phyloP scores from a whole-genome alignment of 2,329 filamentous ascomycete species.

The Talaromyces sp. region DNA sequence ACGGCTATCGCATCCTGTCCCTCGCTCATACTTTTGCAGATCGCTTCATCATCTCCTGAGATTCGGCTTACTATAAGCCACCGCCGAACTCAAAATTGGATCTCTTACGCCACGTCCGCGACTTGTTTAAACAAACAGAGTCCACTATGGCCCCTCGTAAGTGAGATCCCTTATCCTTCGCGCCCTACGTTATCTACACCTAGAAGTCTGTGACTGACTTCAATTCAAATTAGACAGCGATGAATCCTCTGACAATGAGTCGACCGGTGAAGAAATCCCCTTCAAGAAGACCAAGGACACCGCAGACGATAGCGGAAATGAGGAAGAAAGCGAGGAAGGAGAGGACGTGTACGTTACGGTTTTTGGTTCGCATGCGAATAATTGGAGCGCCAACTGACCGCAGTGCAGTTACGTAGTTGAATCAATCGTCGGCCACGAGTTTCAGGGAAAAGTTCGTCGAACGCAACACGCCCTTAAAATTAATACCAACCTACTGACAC shows the following conservation, averaged over 20 bases:
- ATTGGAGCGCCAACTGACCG: neutral
- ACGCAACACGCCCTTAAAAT: neutral
- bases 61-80: neutral
- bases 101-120: slow-evolving; percentile 4
- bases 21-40: neutral
- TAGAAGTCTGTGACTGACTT: neutral
- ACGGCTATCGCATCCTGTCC: neutral
- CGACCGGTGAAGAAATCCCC: slow-evolving; percentile 37
- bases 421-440: slow-evolving; percentile 37
- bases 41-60: neutral
- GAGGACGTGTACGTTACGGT: slow-evolving; percentile 15
- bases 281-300: slow-evolving; percentile 27
- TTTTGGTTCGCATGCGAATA: neutral
- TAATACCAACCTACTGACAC: slow-evolving; percentile 9
- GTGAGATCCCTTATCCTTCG: slow-evolving; percentile 23
- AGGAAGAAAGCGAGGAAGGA: slow-evolving; percentile 29
- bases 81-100: slow-evolving; percentile 11
- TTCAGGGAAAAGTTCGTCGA: slow-evolving; percentile 33
- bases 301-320: slow-evolving; percentile 24
- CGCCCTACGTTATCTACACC: slow-evolving; percentile 9
- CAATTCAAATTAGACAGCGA: slow-evolving; percentile 26
- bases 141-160: slow-evolving; percentile 40
- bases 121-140: slow-evolving; percentile 15
- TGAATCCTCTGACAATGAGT: slow-evolving; percentile 37
- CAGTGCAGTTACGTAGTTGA: slow-evolving; percentile 40